Conservation (phyloP, 371 early-diverging fungal species). For the Apophysomyces ossiformis region DNA sequence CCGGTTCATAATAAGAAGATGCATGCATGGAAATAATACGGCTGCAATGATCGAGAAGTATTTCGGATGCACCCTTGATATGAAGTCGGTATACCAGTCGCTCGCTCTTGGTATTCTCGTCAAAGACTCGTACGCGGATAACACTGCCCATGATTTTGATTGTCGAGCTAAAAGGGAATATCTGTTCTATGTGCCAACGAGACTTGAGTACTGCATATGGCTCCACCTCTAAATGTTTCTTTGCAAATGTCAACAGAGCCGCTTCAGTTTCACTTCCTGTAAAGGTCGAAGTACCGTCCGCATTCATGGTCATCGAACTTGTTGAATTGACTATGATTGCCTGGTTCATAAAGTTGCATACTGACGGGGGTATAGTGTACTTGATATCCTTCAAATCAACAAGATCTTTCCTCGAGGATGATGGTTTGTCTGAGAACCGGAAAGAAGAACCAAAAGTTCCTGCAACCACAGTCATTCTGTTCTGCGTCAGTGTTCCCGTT, state of each 20-base stretch:
- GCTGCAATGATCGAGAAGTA: slow-evolving; percentile 56
- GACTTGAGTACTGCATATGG: slow-evolving; percentile 31
- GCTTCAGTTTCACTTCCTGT: slow-evolving; percentile 88
- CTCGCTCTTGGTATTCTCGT: slow-evolving; percentile 26
- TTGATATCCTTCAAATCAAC: slow-evolving; percentile 39
- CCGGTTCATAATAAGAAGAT: slow-evolving; percentile 22
- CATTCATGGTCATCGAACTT: slow-evolving; percentile 70
- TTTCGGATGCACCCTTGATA: slow-evolving; percentile 89
- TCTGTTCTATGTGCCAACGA: slow-evolving; percentile 52
- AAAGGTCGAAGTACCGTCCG: slow-evolving; percentile 55
- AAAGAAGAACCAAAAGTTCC: slow-evolving; percentile 61
- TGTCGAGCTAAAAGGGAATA: slow-evolving; percentile 84
- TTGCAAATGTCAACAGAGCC: slow-evolving; percentile 74
- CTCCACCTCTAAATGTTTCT: slow-evolving; percentile 49
- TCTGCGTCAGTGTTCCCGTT: slow-evolving; percentile 90
- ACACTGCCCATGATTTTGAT: slow-evolving; percentile 90
- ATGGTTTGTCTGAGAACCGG: slow-evolving; percentile 44
- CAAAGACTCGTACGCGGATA: slow-evolving; percentile 48
- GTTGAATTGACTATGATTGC: slow-evolving; percentile 77
- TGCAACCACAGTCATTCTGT: slow-evolving; percentile 87
- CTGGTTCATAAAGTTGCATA: slow-evolving; percentile 58
- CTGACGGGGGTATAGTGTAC: slow-evolving; percentile 41
- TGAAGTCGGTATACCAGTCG: slow-evolving; percentile 59
- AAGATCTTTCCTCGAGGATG: slow-evolving; percentile 40
- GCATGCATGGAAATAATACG: slow-evolving; percentile 48